Conservation (phyloP, 1,284 basidiomycete genomes). For the Garcileccinum viscosum region DNA sequence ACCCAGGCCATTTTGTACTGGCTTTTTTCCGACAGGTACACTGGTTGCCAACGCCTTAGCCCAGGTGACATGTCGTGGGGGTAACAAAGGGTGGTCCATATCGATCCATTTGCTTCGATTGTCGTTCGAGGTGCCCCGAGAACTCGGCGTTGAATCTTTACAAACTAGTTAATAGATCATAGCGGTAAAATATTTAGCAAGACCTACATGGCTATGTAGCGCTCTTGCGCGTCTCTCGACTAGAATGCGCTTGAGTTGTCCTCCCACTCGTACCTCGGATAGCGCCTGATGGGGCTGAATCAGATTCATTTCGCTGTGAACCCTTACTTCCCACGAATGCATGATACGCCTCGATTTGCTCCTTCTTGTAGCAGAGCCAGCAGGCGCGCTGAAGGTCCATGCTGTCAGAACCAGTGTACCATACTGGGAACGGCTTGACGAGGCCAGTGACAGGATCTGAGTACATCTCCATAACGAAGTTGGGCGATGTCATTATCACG, state of each 20-base stretch:
- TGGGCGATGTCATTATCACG: background rate
- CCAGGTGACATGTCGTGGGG: background rate
- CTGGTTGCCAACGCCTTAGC: background rate
- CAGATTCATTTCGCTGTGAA: background rate
- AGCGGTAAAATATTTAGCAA: background rate
- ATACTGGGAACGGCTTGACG: background rate
- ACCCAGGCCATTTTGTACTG: background rate
- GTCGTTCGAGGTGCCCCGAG: background rate
- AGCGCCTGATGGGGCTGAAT: background rate
- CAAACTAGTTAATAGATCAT: background rate
- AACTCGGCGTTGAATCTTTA: background rate
- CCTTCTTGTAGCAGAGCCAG: background rate
- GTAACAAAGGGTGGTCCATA: background rate
- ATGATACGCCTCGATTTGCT: background rate
- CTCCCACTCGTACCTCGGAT: background rate
- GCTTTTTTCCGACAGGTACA: background rate
- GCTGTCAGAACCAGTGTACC: background rate
- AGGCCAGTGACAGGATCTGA: background rate
- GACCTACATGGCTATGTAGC: background rate
- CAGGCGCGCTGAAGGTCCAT: background rate
- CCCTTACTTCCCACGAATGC: background rate
- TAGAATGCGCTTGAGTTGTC: background rate
- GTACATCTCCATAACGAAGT: background rate
- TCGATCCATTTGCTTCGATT: background rate
- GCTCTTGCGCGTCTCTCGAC: background rate